Conservation (phyloP, 106 monocot genomes). For the Acanthochlamys bracteata region DNA sequence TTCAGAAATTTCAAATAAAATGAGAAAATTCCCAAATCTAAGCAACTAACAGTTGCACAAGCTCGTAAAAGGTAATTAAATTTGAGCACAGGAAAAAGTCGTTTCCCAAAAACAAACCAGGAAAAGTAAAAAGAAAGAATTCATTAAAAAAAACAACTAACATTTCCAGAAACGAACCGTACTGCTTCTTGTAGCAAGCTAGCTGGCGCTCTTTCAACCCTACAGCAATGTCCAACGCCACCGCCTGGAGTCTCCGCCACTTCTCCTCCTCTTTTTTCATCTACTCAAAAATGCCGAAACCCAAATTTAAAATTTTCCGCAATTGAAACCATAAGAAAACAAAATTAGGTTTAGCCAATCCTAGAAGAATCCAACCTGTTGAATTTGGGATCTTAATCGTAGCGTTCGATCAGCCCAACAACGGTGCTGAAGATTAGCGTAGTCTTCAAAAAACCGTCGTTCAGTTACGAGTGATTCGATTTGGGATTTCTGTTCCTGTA, state of each 20-base stretch:
- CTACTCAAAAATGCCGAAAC: slow-evolving; percentile 11
- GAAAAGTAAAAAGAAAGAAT: not conserved
- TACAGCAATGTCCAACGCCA: slow-evolving; percentile 30
- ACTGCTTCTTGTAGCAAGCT: slow-evolving; percentile 36
- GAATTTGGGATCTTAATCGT: not conserved
- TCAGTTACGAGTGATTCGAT: no score
- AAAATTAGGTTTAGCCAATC: not conserved
- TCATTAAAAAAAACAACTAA: not conserved
- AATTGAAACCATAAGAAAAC: not conserved
- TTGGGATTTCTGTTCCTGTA: no score
- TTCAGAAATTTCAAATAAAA: no score
- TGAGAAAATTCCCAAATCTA: no score
- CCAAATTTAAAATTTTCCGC: not conserved
- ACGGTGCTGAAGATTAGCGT: no score
- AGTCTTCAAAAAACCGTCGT: no score
- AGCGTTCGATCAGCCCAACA: no score
- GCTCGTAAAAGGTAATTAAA: no score
- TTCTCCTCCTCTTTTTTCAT: slow-evolving; percentile 28
- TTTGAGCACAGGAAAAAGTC: no score
- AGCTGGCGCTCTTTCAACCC: slow-evolving; percentile 32
- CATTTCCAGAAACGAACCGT: slow-evolving; percentile 24
- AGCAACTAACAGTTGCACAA: no score
- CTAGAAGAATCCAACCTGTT: no score
- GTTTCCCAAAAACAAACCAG: no score
- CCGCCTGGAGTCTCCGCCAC: slow-evolving; percentile 12